phyloP scores from a whole-genome alignment of 1,284 basidiomycete species.

The Trametes versicolor region DNA sequence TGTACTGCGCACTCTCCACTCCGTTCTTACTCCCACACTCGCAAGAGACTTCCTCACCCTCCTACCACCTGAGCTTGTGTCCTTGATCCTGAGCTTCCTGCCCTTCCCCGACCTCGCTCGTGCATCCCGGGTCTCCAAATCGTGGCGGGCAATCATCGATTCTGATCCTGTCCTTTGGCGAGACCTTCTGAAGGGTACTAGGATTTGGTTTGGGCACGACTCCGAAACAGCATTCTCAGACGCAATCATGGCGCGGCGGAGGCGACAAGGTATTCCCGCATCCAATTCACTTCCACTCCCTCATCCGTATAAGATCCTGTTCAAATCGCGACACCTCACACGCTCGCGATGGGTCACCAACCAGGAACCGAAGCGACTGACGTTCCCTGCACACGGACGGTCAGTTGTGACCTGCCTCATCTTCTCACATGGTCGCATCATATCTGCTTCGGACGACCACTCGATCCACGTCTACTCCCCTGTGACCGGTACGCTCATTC shows the following conservation, averaged over 20 bases:
- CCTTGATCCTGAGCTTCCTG: constrained; percentile 81
- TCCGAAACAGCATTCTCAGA: constrained; percentile 76
- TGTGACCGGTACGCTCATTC: constrained; percentile 77
- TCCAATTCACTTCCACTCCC: constrained; percentile 66
- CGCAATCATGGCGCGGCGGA: constrained; percentile 67
- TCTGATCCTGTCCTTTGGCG: constrained; percentile 88
- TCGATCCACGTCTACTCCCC: constrained; percentile 94
- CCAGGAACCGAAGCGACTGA: constrained; percentile 77
- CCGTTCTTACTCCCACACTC: constrained; percentile 84
- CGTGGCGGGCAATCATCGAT: constrained; percentile 87
- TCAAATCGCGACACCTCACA: constrained; percentile 85
- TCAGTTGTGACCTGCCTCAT: constrained; percentile 94
- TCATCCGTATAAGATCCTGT: constrained; percentile 87
- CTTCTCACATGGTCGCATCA: constrained; percentile 92
- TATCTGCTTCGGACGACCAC: constrained; percentile 94
- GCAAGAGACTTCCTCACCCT: constrained; percentile 89
- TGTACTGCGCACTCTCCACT: constrained; percentile 84
- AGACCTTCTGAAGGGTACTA: constrained; percentile 78
- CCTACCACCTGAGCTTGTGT: constrained; percentile 86
- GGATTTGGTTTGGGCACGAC: constrained; percentile 87
- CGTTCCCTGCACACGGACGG: constrained; percentile 88
- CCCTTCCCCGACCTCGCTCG: constrained; percentile 81
- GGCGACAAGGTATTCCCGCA: constrained; percentile 52
- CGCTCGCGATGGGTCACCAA: constrained; percentile 81
- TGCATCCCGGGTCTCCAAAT: constrained; percentile 81